Evolutionary conservation across 306 rosid genomes (phyloP).

Genomic region (Cicer pinnatifidum): DNA sequence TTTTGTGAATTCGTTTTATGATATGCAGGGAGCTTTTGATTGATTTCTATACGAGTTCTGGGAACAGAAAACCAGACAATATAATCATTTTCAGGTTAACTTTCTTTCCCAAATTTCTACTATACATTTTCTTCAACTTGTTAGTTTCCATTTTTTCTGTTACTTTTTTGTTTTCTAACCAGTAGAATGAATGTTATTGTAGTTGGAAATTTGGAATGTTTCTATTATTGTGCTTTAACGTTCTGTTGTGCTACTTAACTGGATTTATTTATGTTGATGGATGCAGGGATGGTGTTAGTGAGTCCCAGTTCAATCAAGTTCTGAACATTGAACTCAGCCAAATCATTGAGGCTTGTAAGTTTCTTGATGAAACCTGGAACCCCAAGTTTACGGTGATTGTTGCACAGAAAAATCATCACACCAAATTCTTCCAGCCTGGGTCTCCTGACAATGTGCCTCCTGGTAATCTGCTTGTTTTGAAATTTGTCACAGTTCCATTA

Average conservation of each 20-base stretch:
- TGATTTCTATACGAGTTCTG: constrained; percentile 80
- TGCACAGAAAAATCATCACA: constrained; percentile 93
- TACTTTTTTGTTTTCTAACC: neutral
- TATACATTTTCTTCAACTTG: neutral
- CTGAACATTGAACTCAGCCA: constrained; percentile 79
- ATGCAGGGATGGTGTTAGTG: constrained; percentile 93
- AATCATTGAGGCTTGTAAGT: constrained; percentile 87
- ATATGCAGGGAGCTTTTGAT: constrained; percentile 75
- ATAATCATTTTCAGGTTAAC: constrained; percentile 85
- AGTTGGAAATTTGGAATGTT: too few species aligned
- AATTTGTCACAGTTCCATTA: neutral
- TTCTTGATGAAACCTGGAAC: constrained; percentile 76
- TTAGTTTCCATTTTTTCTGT: neutral
- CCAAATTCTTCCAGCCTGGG: constrained; percentile 76
- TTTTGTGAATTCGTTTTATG: neutral
- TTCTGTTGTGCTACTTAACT: neutral
- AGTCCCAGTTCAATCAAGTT: constrained; percentile 91
- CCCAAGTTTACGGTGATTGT: constrained; percentile 87
- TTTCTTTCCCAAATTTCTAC: neutral
- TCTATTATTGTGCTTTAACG: neutral
- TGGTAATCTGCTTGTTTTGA: constrained; percentile 46
- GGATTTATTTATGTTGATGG: neutral
- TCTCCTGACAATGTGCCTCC: constrained; percentile 91
- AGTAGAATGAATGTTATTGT: too few species aligned
- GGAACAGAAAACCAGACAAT: constrained; percentile 74